Percentiles rank a stretch among this genome's conserved stretches.
phyloP scores from a whole-genome alignment of 177 flowering plant genomes.

The Vitis hybrid region DNA sequence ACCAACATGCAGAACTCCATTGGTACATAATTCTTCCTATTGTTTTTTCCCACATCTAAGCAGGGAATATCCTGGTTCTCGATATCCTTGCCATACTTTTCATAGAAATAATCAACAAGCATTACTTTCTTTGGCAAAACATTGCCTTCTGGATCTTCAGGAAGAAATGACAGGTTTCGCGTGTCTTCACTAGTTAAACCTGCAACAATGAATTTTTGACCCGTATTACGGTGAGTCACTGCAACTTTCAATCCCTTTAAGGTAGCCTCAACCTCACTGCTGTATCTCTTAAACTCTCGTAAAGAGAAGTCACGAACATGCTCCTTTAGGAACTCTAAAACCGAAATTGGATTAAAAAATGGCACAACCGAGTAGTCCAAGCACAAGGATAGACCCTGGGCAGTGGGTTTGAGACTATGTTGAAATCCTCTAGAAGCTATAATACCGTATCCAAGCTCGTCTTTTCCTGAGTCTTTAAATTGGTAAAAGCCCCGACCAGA shows the following conservation, averaged over 20 bases:
- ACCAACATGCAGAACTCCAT: conserved; percentile 74
- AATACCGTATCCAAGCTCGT: conserved; percentile 47
- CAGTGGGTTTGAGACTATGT: conserved; percentile 64
- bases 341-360: conserved; percentile 48
- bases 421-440: conserved; percentile 53
- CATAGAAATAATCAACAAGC: conserved; percentile 50
- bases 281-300: conserved; percentile 12
- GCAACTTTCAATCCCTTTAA: conserved; percentile 53
- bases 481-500: conserved; percentile 51
- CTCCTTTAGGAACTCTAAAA: conserved; percentile 49
- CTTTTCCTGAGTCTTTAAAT: not conserved
- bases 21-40: conserved; percentile 51
- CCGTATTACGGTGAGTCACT: conserved; percentile 60
- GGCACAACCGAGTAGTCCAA: conserved; percentile 61
- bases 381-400: conserved; percentile 53
- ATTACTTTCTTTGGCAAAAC: conserved; percentile 18
- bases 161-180: conserved; percentile 21
- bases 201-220: conserved; percentile 44
- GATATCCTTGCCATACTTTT: conserved; percentile 43
- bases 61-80: conserved; percentile 51
- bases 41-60: conserved; percentile 55
- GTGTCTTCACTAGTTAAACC: conserved; percentile 38
- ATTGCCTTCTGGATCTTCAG: conserved; percentile 34
- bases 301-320: conserved; percentile 25
- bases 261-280: conserved; percentile 23